phyloP scores from a whole-genome alignment of 768 basidiomycete genomes.

The Macrocybe gigantea region DNA sequence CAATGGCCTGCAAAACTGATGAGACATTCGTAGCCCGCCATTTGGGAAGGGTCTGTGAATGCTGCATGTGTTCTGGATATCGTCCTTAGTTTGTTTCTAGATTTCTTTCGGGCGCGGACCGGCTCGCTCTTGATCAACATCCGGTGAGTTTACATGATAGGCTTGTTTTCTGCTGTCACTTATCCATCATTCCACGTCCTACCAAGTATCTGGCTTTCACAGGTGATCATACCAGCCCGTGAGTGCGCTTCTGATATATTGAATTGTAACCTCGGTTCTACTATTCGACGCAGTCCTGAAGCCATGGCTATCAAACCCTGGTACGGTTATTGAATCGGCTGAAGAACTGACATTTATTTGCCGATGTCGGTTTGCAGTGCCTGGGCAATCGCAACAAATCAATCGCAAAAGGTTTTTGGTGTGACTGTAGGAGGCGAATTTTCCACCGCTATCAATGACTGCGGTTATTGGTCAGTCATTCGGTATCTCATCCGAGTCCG shows the following conservation, averaged over 20 bases:
- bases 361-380: conserved; percentile 22
- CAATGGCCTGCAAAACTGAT: conserved; percentile 5
- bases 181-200: neutral
- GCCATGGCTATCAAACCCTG: conserved; percentile 37
- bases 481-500: neutral
- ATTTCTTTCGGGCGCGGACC: conserved; percentile 53
- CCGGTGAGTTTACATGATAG: conserved; percentile 20
- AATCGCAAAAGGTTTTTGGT: conserved; percentile 58
- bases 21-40: conserved; percentile 24
- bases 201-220: conserved; percentile 40
- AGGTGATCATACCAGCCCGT: conserved; percentile 31
- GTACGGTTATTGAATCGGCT: conserved; percentile 19
- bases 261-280: conserved; percentile 5
- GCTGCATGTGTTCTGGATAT: neutral
- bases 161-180: no score
- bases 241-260: conserved; percentile 11
- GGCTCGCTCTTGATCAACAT: conserved; percentile 61
- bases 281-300: conserved; percentile 24
- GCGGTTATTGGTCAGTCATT: conserved; percentile 48
- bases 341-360: conserved; percentile 3
- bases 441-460: conserved; percentile 73
- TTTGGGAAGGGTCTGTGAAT: conserved; percentile 36
- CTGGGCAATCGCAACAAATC: conserved; percentile 25
- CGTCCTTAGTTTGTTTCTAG: conserved; percentile 12
- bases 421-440: conserved; percentile 82